Percentiles rank a stretch among this genome's conserved stretches.
These are phyloP conservation scores for Eucalyptus erythrocorys DNA, from an alignment of 345 rosid genomes.

Conservation along the genomic window DNA sequence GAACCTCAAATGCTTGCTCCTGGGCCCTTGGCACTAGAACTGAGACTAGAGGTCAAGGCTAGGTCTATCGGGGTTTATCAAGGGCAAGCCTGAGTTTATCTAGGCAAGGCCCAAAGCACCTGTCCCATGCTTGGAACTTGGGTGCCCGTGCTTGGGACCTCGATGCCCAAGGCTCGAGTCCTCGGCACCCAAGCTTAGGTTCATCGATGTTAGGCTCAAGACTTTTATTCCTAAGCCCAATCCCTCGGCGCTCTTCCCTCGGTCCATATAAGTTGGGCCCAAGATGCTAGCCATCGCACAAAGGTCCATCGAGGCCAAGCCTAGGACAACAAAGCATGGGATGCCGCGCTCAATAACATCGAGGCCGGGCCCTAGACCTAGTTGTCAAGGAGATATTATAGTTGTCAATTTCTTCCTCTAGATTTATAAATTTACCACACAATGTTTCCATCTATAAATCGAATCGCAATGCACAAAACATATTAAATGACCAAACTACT, in stretches of 20 bases:
- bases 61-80: neutral
- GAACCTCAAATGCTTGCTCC: neutral
- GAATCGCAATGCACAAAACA: neutral
- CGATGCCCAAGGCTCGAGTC: neutral
- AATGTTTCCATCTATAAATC: neutral
- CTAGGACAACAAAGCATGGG: neutral
- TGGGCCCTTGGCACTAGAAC: neutral
- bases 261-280: neutral
- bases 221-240: neutral
- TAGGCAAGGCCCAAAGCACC: neutral
- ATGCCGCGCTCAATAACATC: fast-evolving
- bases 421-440: neutral
- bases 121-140: neutral
- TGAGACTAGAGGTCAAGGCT: neutral
- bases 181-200: neutral
- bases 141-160: fast-evolving
- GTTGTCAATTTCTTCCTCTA: neutral
- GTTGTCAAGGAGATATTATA: neutral
- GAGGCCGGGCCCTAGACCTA: neutral
- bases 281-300: neutral
- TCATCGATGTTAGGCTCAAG: neutral
- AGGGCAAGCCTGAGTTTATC: neutral
- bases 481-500: neutral
- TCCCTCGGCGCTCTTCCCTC: fast-evolving
- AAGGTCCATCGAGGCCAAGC: too few relatives aligned